phyloP scores from a whole-genome alignment of 2,329 filamentous ascomycete species.

The Cercospora sp. region DNA sequence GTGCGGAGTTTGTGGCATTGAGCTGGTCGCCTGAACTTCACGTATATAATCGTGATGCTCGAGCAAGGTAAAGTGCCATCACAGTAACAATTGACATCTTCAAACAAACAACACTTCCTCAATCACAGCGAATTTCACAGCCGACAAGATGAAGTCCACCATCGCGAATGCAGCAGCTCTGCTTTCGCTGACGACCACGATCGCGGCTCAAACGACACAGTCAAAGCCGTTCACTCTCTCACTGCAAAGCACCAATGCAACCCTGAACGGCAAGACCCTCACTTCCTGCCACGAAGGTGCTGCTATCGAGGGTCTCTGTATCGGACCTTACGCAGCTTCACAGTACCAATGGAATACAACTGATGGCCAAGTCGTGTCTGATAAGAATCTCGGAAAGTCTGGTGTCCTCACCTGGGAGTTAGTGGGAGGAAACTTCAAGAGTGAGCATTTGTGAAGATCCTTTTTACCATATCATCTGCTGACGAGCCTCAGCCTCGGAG shows the following conservation, averaged over 20 bases:
- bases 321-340: conserved; percentile 24
- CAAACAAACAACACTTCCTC: not conserved
- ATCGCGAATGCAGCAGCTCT: conserved; percentile 19
- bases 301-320: conserved; percentile 51
- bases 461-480: not conserved
- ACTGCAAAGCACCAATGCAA: conserved; percentile 42
- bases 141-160: conserved; percentile 23
- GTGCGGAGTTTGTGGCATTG: not conserved
- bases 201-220: conserved; percentile 38
- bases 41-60: not conserved
- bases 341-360: conserved; percentile 32
- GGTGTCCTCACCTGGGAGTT: conserved; percentile 33
- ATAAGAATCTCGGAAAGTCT: conserved; percentile 41
- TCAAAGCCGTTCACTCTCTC: conserved; percentile 50
- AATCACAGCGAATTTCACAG: not conserved
- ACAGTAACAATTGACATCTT: not conserved
- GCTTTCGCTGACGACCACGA: conserved; percentile 29
- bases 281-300: conserved; percentile 52
- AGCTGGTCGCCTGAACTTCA: conserved; percentile 4
- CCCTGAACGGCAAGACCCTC: conserved; percentile 44
- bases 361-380: conserved; percentile 14
- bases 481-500: conserved; percentile 20
- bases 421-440: conserved; percentile 36
- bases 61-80: not conserved
- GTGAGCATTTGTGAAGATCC: conserved; percentile 21